phyloP scores from a whole-genome alignment of 2,329 filamentous ascomycete genomes.

The Aspergillus quadrilineatus region DNA sequence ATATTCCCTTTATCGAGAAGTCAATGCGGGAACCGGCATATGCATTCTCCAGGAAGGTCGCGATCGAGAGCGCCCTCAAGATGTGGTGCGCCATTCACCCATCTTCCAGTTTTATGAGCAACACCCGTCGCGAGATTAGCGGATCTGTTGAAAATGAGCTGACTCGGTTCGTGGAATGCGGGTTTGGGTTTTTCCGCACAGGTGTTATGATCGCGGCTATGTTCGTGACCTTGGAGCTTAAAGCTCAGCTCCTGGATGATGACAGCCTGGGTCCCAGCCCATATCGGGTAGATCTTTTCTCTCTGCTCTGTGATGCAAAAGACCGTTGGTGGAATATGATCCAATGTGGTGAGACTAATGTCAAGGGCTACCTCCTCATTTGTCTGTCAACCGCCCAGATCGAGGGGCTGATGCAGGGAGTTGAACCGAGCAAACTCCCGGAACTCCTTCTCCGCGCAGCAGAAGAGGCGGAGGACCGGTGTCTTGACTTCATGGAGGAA shows the following conservation, averaged over 20 bases:
- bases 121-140: slow-evolving; percentile 7
- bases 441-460: slow-evolving; percentile 39
- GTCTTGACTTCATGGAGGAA: slow-evolving; percentile 27
- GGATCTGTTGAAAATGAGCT: slow-evolving; percentile 33
- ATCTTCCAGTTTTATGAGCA: slow-evolving; percentile 16
- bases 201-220: slow-evolving; percentile 21
- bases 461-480: slow-evolving; percentile 31
- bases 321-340: slow-evolving; percentile 44
- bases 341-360: slow-evolving; percentile 55
- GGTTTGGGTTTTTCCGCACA: slow-evolving; percentile 32
- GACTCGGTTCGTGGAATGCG: slow-evolving; percentile 39
- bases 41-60: slow-evolving; percentile 52
- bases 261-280: slow-evolving; percentile 26
- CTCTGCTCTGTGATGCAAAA: slow-evolving; percentile 42
- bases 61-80: slow-evolving; percentile 51
- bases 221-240: slow-evolving; percentile 27
- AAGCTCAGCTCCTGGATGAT: slow-evolving; percentile 29
- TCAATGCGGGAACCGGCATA: slow-evolving; percentile 25
- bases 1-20: slow-evolving; percentile 29
- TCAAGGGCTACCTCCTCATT: slow-evolving; percentile 53
- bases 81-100: slow-evolving; percentile 46
- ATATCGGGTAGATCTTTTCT: slow-evolving; percentile 29
- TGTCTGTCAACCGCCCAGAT: slow-evolving; percentile 45
- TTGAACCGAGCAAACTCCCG: slow-evolving; percentile 36
- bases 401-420: slow-evolving; percentile 41